phyloP scores from a whole-genome alignment of 2,329 filamentous ascomycete genomes.

The Penicillium psychrosexuale region DNA sequence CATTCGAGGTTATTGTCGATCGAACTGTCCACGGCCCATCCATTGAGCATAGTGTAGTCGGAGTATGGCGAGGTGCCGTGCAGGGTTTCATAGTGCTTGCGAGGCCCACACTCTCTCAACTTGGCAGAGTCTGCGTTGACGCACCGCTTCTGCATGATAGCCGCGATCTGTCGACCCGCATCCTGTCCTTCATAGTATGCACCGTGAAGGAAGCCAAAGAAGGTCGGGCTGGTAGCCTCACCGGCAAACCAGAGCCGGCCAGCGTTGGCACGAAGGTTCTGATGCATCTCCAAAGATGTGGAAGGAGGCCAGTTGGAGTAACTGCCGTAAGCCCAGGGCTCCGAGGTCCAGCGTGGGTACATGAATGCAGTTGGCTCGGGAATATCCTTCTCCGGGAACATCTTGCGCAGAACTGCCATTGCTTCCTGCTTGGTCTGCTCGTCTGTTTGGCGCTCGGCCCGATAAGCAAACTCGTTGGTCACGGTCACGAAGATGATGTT shows the following conservation, averaged over 20 bases:
- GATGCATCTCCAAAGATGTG: conserved; percentile 62
- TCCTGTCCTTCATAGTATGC: conserved; percentile 58
- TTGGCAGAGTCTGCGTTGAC: conserved; percentile 13
- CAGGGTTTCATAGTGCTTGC: conserved; percentile 28
- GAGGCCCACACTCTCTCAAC: conserved; percentile 20
- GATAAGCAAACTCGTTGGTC: conserved; percentile 54
- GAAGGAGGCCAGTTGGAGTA: conserved; percentile 67
- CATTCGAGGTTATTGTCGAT: conserved; percentile 24
- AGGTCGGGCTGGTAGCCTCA: conserved; percentile 60
- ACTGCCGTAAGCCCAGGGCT: conserved; percentile 56
- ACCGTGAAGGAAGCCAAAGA: conserved; percentile 65
- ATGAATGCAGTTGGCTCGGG: conserved; percentile 60
- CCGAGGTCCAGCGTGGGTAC: conserved; percentile 58
- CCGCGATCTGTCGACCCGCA: conserved; percentile 41
- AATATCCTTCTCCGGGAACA: conserved; percentile 58
- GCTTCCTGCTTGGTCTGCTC: conserved; percentile 57
- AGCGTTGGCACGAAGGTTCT: conserved; percentile 65
- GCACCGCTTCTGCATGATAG: conserved; percentile 24
- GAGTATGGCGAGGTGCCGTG: conserved; percentile 31
- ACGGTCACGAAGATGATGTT: conserved; percentile 67
- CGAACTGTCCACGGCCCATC: conserved; percentile 30
- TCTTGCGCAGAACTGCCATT: conserved; percentile 56
- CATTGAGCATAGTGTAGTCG: conserved; percentile 30
- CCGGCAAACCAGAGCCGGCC: conserved; percentile 63
- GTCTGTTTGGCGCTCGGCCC: conserved; percentile 58